Evolutionary conservation across 2,329 filamentous ascomycete genomes (phyloP).

Genomic region (Exophiala spinifera): DNA sequence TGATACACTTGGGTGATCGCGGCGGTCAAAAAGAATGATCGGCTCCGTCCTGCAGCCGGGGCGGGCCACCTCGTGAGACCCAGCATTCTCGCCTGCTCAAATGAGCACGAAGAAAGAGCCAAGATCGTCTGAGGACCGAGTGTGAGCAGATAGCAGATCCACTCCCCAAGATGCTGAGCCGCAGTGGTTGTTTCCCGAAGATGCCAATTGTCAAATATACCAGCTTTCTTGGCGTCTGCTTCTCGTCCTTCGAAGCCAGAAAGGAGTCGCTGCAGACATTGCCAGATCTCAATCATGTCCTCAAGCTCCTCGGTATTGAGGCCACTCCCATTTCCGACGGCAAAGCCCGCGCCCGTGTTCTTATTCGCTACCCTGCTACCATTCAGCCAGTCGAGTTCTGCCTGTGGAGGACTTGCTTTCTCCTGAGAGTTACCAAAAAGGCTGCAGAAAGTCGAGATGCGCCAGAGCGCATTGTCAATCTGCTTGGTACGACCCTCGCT

Average conservation of each 20-base stretch:
- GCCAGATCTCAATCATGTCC: slow-evolving; percentile 65
- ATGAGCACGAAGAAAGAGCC: slow-evolving; percentile 48
- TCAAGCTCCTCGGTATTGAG: slow-evolving; percentile 57
- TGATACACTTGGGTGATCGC: slow-evolving; percentile 60
- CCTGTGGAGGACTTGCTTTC: slow-evolving; percentile 57
- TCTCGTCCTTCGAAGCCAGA: slow-evolving; percentile 55
- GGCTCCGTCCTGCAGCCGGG: slow-evolving; percentile 46
- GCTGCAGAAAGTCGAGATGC: slow-evolving; percentile 64
- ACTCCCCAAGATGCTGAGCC: slow-evolving; percentile 57
- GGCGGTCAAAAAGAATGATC: slow-evolving; percentile 59
- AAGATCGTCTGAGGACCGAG: slow-evolving; percentile 57
- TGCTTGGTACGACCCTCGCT: slow-evolving; percentile 47
- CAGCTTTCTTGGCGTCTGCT: slow-evolving; percentile 53
- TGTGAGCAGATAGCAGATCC: slow-evolving; percentile 59
- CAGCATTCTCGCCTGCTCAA: slow-evolving; percentile 51
- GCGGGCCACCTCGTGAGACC: slow-evolving; percentile 57
- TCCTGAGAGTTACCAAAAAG: slow-evolving; percentile 56
- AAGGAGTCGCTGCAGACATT: slow-evolving; percentile 56
- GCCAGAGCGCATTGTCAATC: slow-evolving; percentile 62
- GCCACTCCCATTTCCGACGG: slow-evolving; percentile 54
- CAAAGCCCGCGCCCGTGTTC: slow-evolving; percentile 55
- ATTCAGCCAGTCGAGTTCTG: slow-evolving; percentile 62
- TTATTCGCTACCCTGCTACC: slow-evolving; percentile 51
- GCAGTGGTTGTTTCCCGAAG: slow-evolving; percentile 38
- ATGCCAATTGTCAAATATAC: slow-evolving; percentile 50